These are phyloP conservation scores for Pythium aphanidermatum DNA, from an alignment of 352 stramenopile genomes.

Conservation along the genomic window DNA sequence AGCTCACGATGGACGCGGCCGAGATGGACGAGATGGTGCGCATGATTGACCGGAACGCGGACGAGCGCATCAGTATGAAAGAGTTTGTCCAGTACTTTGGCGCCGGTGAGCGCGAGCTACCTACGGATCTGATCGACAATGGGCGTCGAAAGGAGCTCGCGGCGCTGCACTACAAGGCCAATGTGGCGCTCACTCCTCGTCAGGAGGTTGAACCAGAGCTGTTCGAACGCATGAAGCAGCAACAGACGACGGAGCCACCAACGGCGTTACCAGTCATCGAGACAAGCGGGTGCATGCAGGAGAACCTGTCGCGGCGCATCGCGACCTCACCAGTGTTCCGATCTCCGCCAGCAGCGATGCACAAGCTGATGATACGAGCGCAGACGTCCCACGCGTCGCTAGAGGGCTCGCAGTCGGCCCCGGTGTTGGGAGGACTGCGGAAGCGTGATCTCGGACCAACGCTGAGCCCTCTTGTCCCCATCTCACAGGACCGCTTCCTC, in stretches of 20 bases:
- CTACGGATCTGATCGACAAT: slow-evolving; percentile 62
- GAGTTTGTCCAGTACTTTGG: slow-evolving; percentile 83
- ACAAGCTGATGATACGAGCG: background rate
- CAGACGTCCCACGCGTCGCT: slow-evolving; percentile 4
- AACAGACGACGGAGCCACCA: background rate
- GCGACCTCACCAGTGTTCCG: slow-evolving; percentile 27
- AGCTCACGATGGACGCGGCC: slow-evolving; percentile 37
- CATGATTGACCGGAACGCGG: slow-evolving; percentile 64
- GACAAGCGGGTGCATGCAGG: slow-evolving; percentile 37
- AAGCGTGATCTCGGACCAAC: slow-evolving; percentile 13
- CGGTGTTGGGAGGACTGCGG: slow-evolving; percentile 6
- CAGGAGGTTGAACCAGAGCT: slow-evolving; percentile 38
- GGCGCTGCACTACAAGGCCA: slow-evolving; percentile 48
- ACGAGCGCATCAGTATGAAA: slow-evolving; percentile 69
- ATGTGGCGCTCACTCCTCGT: slow-evolving; percentile 38
- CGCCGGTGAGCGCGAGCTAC: slow-evolving; percentile 41
- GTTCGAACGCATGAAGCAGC: slow-evolving; percentile 6
- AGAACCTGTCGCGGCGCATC: slow-evolving; percentile 45
- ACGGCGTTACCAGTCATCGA: slow-evolving; percentile 2
- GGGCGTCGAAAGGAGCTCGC: slow-evolving; percentile 52
- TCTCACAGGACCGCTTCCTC: slow-evolving; percentile 50
- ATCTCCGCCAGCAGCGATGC: background rate
- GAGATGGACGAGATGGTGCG: slow-evolving; percentile 74
- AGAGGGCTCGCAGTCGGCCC: slow-evolving; percentile 9
- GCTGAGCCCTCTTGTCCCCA: slow-evolving; percentile 18